phyloP scores from a whole-genome alignment of 257 asterid genomes.

The Osmanthus fragrans region DNA sequence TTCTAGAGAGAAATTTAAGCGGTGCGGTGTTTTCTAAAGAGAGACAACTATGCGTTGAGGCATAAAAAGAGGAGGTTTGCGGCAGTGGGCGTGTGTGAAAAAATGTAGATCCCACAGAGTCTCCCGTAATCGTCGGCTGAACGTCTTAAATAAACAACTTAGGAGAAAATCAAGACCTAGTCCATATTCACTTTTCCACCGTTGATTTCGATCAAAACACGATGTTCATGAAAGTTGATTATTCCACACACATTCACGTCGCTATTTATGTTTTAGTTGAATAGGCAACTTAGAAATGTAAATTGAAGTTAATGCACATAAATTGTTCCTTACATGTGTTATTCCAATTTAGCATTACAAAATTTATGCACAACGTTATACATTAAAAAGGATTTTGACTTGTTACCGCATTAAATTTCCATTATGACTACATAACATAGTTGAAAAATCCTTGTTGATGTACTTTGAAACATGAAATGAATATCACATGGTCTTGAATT shows the following conservation, averaged over 20 bases:
- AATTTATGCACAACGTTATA: too few species aligned
- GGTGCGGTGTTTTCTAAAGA: neutral
- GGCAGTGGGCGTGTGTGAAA: slow-evolving; percentile 30
- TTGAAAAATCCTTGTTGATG: too few species aligned
- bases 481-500: too few species aligned
- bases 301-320: neutral
- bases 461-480: too few species aligned
- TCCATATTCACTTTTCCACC: neutral
- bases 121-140: slow-evolving; percentile 99
- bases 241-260: neutral
- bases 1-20: neutral
- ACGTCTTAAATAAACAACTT: slow-evolving; percentile 42
- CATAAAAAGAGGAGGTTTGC: slow-evolving; percentile 5
- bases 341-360: neutral
- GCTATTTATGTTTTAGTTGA: neutral
- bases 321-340: neutral
- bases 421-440: too few species aligned
- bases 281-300: neutral
- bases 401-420: too few species aligned
- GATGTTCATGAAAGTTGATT: neutral
- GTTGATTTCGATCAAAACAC: neutral
- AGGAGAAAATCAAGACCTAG: slow-evolving; percentile 18
- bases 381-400: too few species aligned
- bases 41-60: neutral
- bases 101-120: slow-evolving; percentile 49